Percentiles rank a stretch among this genome's conserved stretches.
Evolutionary conservation across 495 filamentous ascomycete genomes (phyloP).

Genomic region (Cudoniella acicularis): DNA sequence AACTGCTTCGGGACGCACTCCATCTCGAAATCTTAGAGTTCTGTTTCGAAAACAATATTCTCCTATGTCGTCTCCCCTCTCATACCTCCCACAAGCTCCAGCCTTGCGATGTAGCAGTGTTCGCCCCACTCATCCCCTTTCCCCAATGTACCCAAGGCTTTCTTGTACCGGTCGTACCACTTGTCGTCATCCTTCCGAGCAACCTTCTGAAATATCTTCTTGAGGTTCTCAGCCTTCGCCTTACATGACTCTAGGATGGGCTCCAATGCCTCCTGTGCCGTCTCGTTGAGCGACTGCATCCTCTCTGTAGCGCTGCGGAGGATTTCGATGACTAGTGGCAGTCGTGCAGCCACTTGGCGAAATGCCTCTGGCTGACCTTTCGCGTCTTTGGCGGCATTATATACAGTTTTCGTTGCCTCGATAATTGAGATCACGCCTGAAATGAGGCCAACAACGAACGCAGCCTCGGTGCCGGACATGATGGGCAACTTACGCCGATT

Average conservation of each 20-base stretch:
- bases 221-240: conserved; percentile 22
- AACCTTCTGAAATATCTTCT: conserved; percentile 25
- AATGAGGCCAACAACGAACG: conserved; percentile 20
- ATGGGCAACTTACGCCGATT: neutral
- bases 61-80: too few species aligned
- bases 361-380: conserved; percentile 27
- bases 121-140: conserved; percentile 26
- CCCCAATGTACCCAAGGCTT: conserved; percentile 22
- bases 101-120: too few species aligned
- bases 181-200: conserved; percentile 21
- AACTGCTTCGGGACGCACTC: too few species aligned
- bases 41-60: too few species aligned
- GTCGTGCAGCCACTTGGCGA: conserved; percentile 25
- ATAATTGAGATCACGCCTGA: conserved; percentile 27
- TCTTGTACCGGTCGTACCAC: conserved; percentile 20
- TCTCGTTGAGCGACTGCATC: conserved; percentile 10
- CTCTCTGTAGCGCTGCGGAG: conserved; percentile 15
- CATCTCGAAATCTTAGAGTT: too few species aligned
- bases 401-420: conserved; percentile 25
- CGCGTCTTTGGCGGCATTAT: conserved; percentile 23
- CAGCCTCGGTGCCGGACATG: conserved; percentile 28
- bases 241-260: conserved; percentile 22
- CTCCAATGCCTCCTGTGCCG: conserved; percentile 13
- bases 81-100: too few species aligned
- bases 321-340: conserved; percentile 26